Evolutionary conservation across 306 rosid genomes (phyloP), one percentile per base, ranked within the genome.

Genomic region (Trifolium repens): DNA sequence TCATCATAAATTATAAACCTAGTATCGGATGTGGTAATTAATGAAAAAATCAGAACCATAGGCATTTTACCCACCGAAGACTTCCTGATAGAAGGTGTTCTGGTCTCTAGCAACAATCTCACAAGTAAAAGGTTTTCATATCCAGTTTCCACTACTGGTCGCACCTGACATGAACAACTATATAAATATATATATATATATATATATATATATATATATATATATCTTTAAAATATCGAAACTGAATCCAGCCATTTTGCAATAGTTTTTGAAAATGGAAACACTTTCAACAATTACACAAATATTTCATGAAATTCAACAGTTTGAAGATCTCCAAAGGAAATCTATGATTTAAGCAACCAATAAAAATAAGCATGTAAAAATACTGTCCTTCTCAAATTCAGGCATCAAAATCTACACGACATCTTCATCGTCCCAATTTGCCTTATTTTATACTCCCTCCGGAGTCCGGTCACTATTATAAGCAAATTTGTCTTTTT

Each of bases 61-160:
- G 34, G 68, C 67, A 81, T 62, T 70, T 11, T 62, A 89, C 92
- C 64, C 87, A 91, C 97, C 86, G 90, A 88, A 27, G 96, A 91
- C 79, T 88, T 89, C 85, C 90, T 68, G 78, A 88, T 68, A 7
- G 92, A 81, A 66, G 96, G 89, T 39, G 68, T 30, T 73, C 89
- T 91, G 78, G 73, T 87, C 86, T 93, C 97, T 69, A 91, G 81
- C 87, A 93, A 85, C 84, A 93, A 77, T 83, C 96, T 91, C 87
- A 91, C 97, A 64, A 93, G 96, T 54, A 93, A 81, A 74, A 93
- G 22, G 60, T 88, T 91, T 84, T 93, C 98, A 79, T 91, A 91
- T 80, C 98, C 98, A 66, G 98, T 93, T 84, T 93, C 98, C 74
- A 91, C 98, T 68, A 93, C 97, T 34, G 96, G 98, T 9, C 98